Conservation (phyloP, 306 rosid species). For the Dryas octopetala region DNA sequence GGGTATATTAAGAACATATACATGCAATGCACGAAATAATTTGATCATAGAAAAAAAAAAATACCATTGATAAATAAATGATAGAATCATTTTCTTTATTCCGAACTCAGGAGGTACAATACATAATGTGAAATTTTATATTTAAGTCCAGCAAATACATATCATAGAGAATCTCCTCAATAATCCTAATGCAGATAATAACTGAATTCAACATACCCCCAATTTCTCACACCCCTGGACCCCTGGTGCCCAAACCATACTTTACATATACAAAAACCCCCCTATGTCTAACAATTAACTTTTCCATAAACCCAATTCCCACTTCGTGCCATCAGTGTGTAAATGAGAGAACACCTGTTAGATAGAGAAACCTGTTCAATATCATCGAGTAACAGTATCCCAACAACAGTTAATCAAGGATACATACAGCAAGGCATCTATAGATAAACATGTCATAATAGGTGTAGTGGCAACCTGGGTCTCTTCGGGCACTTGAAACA, state of each 20-base stretch:
- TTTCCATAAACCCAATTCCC: slow-evolving; percentile 28
- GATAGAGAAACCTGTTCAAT: slow-evolving; percentile 44
- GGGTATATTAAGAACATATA: too few relatives aligned
- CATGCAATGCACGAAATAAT: too few relatives aligned
- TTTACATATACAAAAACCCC: slow-evolving; percentile 30
- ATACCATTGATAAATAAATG: not conserved
- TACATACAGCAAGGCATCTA: slow-evolving; percentile 31
- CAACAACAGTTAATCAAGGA: slow-evolving; percentile 32
- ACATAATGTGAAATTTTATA: not conserved
- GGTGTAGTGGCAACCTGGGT: slow-evolving; percentile 35
- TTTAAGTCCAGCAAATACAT: slow-evolving; percentile 18
- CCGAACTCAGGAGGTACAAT: slow-evolving; percentile 10
- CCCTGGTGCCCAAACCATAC: slow-evolving; percentile 26
- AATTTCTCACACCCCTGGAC: slow-evolving; percentile 9
- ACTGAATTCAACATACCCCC: not conserved
- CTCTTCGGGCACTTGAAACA: slow-evolving; percentile 30
- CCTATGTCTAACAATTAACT: not conserved
- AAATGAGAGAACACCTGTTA: slow-evolving; percentile 26
- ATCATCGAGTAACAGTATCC: slow-evolving; percentile 25
- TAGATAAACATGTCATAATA: slow-evolving; percentile 24
- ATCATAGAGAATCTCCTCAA: slow-evolving; percentile 22
- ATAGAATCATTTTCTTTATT: slow-evolving; percentile 11
- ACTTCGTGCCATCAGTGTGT: slow-evolving; percentile 25
- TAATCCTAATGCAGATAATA: slow-evolving; percentile 26
- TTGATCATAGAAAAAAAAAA: too few relatives aligned